Conservation (phyloP, 1,284 basidiomycete genomes). For the Pholiota adiposa region DNA sequence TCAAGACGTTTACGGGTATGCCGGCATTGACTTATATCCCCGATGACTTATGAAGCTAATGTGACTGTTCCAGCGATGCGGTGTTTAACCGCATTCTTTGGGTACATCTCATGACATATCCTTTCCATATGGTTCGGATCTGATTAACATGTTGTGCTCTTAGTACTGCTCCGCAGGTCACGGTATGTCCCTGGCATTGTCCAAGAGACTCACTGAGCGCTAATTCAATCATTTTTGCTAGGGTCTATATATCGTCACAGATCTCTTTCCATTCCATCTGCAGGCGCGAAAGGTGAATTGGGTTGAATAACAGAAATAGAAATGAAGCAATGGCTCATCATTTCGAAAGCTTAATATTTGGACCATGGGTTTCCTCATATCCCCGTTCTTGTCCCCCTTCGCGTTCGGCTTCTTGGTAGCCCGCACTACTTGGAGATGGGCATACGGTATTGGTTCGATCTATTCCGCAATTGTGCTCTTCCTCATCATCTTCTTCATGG, state of each 20-base stretch:
- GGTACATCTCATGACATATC: slow-evolving; percentile 38
- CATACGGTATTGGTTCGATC: slow-evolving; percentile 63
- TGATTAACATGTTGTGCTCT: not conserved
- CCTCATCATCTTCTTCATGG: slow-evolving; percentile 57
- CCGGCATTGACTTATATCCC: not conserved
- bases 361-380: slow-evolving; percentile 65
- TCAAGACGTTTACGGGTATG: slow-evolving; percentile 55
- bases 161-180: slow-evolving; percentile 66
- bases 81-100: slow-evolving; percentile 70
- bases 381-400: slow-evolving; percentile 62
- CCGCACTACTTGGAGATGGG: slow-evolving; percentile 61
- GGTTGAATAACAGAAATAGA: not conserved
- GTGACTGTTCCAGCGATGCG: slow-evolving; percentile 52
- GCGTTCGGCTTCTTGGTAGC: slow-evolving; percentile 66
- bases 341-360: slow-evolving; percentile 55
- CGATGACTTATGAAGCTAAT: not conserved
- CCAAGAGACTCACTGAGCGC: too few relatives aligned
- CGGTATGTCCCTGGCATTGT: slow-evolving; percentile 37
- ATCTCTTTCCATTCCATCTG: slow-evolving; percentile 72
- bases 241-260: slow-evolving; percentile 62
- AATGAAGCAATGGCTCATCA: not conserved
- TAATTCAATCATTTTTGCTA: slow-evolving; percentile 21
- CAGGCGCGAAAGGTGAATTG: slow-evolving; percentile 19
- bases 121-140: not conserved
- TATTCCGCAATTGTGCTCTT: slow-evolving; percentile 55